A percentile compares a stretch with the other conserved stretches of the same genome.
Conservation (phyloP, 176 grass and related monocot species). For the Musa beccarii region DNA sequence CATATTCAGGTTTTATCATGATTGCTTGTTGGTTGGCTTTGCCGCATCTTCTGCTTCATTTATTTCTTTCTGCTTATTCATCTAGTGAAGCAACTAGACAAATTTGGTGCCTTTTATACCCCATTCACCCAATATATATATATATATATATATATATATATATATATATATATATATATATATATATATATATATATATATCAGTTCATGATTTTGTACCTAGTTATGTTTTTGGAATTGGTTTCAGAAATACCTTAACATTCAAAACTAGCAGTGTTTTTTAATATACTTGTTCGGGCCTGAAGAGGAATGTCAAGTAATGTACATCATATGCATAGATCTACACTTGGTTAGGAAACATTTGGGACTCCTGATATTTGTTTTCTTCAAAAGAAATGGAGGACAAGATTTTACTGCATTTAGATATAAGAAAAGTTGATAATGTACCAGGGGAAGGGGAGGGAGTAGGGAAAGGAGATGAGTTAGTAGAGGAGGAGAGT, state of each 20-base stretch:
- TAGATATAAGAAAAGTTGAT: not conserved
- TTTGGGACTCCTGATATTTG: not conserved
- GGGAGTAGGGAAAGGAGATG: not conserved
- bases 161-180: too few species aligned
- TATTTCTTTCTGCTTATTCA: too few species aligned
- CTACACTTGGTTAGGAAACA: not conserved
- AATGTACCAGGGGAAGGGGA: not conserved
- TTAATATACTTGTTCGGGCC: not conserved
- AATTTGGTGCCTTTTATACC: too few species aligned
- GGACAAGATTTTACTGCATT: not conserved
- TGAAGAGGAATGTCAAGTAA: not conserved
- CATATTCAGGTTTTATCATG: constrained; percentile 57
- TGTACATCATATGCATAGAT: not conserved
- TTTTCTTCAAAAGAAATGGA: not conserved
- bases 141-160: too few species aligned
- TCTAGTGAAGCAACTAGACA: too few species aligned
- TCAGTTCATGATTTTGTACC: too few species aligned
- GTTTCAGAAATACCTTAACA: too few species aligned
- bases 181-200: too few species aligned
- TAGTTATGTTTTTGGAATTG: too few species aligned
- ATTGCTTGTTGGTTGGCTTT: not conserved
- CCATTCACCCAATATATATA: too few species aligned
- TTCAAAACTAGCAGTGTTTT: too few species aligned
- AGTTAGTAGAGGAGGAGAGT: not conserved
- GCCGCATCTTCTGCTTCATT: not conserved